phyloP scores from a whole-genome alignment of 441 rosid species.

The Populus hybrid region DNA sequence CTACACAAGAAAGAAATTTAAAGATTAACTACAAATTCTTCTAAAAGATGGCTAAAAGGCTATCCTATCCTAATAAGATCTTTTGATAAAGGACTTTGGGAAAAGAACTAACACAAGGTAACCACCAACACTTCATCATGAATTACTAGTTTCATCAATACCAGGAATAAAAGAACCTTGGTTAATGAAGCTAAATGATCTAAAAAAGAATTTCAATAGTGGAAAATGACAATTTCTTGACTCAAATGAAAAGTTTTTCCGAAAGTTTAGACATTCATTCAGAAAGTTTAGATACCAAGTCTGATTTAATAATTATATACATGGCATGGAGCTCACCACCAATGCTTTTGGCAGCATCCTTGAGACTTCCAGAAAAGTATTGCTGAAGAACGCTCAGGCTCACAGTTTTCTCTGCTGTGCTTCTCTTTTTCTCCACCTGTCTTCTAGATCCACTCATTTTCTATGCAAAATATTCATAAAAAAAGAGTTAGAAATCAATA shows the following conservation, averaged over 20 bases:
- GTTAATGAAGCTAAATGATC: not conserved
- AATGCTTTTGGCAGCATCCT: conserved; percentile 94
- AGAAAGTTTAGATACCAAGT: not conserved
- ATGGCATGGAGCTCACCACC: conserved; percentile 58
- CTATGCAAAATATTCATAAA: conserved; percentile 26
- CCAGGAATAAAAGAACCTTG: conserved; percentile 7
- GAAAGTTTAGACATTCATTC: not conserved
- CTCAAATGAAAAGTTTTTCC: not conserved
- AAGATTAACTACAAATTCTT: not conserved
- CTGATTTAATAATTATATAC: conserved; percentile 2
- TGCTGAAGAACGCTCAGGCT: conserved; percentile 85
- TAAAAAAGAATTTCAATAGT: not conserved
- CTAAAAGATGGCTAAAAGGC: not conserved
- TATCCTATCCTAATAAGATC: not conserved
- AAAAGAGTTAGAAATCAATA: not conserved
- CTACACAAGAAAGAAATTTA: conserved; percentile 34
- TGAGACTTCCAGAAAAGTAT: conserved; percentile 89
- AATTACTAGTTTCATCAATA: not conserved
- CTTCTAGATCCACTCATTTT: conserved; percentile 35
- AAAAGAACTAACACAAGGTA: not conserved
- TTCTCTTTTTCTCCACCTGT: conserved; percentile 60
- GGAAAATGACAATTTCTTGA: not conserved
- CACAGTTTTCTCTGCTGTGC: conserved; percentile 79
- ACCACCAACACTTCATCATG: not conserved
- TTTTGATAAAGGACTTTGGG: not conserved